phyloP scores from a whole-genome alignment of 257 asterid species.

The Solanum etuberosum region DNA sequence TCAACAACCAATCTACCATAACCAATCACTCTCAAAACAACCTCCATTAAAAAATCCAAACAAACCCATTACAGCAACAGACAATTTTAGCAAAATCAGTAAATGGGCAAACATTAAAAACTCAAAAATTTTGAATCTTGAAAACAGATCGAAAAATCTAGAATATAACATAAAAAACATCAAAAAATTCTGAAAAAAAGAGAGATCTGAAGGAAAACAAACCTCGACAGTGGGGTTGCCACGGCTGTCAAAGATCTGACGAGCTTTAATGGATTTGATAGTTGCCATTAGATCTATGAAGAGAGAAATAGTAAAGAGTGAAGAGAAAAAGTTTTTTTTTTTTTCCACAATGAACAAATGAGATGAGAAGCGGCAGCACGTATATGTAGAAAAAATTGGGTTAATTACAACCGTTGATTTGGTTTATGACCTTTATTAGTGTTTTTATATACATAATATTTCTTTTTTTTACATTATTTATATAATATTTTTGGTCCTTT shows the following conservation, averaged over 20 bases:
- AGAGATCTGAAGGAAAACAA: background rate
- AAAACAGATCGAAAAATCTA: background rate
- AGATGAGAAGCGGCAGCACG: background rate
- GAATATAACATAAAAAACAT: background rate
- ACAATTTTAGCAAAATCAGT: background rate
- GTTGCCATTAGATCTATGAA: slow-evolving; percentile 41
- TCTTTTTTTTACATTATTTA: no score
- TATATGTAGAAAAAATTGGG: slow-evolving; percentile 18
- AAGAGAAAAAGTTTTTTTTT: background rate
- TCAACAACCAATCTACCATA: background rate
- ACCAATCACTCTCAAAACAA: background rate
- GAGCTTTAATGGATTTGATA: slow-evolving; percentile 50
- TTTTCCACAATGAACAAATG: background rate
- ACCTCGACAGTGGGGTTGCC: slow-evolving; percentile 90
- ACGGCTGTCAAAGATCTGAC: slow-evolving; percentile 89
- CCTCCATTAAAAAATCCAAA: background rate
- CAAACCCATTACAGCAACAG: background rate
- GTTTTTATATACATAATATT: background rate
- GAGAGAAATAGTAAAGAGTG: background rate
- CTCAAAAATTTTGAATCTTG: background rate
- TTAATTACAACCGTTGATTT: slow-evolving; percentile 41
- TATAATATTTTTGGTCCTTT: background rate
- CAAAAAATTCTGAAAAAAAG: background rate
- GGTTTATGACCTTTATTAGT: background rate
- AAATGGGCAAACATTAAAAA: background rate